Evolutionary conservation across 306 rosid genomes (phyloP), one percentile per base, ranked within the genome.

Genomic region (Quercus glauca): DNA sequence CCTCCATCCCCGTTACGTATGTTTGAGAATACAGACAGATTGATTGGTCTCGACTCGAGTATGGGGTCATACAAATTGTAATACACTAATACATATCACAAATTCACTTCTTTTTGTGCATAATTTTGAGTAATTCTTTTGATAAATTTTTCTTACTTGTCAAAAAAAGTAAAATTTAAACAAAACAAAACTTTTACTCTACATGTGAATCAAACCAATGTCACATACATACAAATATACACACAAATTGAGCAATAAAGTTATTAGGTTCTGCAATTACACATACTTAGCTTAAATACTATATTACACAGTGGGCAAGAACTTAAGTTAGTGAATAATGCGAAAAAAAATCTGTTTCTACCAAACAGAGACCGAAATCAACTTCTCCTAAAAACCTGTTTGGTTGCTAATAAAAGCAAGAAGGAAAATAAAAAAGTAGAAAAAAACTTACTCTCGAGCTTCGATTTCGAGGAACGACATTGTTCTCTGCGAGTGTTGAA

Each of bases 401-500:
- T 61, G 37, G n/a, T 43, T 45, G n/a, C 41, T 3, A 71, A 71
- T 1, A 25, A 25, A 49, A 60, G n/a, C 49, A 58, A 11, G 52
- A 17, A 28, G 29, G 5, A 18, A 6, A 57, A 1, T 3, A 4
- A 4, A 61, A 2, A n/a, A 53, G 52, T 13, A 21, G 35, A 9
- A 41, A 73, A 8, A 41, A 75, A 83, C 92, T 37, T 85, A 95
- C 99, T 96, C 99, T 73, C 94, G 92, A 82, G 99, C 98, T 91
- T 96, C 99, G 77, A 96, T 96, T 90, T 96, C 99, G 21, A 96
- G 95, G 33, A 97, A 86, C 23, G 99, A 95, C 99, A 94, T 94
- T 7, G 45, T 64, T 41, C 65, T 28, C 76, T 41, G n/a, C 2
- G 53, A 19, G 14, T 3, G n/a, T 52, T 29, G 15, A 49, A 10